Base-by-base conservation (phyloP, 768 basidiomycete genomes). In the Termitomyces sp. region DNA sequence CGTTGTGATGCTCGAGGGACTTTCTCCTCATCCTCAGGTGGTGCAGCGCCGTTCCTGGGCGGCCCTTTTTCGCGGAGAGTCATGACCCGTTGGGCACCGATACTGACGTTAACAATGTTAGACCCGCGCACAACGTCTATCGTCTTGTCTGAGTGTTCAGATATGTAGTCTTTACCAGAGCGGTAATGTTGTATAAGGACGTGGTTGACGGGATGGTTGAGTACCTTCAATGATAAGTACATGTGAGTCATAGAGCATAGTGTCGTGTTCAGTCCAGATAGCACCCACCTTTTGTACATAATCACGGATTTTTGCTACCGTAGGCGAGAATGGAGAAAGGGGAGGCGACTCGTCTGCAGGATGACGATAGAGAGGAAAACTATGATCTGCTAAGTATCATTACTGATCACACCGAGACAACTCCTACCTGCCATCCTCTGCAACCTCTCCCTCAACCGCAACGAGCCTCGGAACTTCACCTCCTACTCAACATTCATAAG, bases 71-170 rank as follows among this genome's bases (percentile, higher is more conserved):
- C 65, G 23, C 84, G 79, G n/a, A 92, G 76, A 0, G 81, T 85
- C 89, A 92, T 91, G 16, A 78, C 72, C 32, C 90, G 81, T 66
- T 86, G 83, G 1, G 90, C 89, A 6, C 90, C 90, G 13, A 92
- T 73, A 62, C 86, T 89, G 57, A 92, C 85, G 56, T 93, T 93
- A 56, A 89, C 88, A 58, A 92, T 86, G 51, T 75, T 83, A 7
- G 89, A 88, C 31, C 83, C 85, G 13, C 77, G 81, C 4, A 86
- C 82, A 59, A 93, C 80, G 66, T 93, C 91, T 60, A 92, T 80
- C 5, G 90, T 93, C 71, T 93, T 93, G 68, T 93, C 90, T 0
- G 88, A 88, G 67, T 93, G 90, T 61, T 91, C 89, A 0, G 89
- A 91, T 58, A 92, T 92, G 68, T 86, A 88, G 68, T 92, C 91